phyloP scores from a whole-genome alignment of 352 stramenopile genomes.

The Phytophthora aleatoria region DNA sequence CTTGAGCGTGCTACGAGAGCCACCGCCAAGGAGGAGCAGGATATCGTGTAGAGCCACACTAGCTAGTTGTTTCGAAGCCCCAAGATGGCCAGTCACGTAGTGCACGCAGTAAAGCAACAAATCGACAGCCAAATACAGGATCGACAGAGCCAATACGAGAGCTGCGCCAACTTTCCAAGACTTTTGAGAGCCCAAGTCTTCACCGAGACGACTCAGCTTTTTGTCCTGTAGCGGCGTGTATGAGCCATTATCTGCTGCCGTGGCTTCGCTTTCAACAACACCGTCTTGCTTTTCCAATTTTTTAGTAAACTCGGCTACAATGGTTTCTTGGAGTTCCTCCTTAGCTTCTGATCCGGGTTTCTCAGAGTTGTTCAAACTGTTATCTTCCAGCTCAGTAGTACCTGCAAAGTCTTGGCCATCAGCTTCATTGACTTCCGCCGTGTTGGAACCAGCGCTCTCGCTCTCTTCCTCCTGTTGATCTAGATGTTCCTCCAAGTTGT shows the following conservation, averaged over 20 bases:
- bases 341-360: too few relatives aligned
- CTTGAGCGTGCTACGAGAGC: conserved; percentile 6
- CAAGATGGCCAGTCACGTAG: conserved; percentile 1
- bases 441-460: neutral
- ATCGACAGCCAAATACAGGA: conserved; percentile 33
- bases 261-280: neutral
- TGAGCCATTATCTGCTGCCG: neutral
- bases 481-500: neutral
- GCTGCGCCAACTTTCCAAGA: conserved; percentile 26
- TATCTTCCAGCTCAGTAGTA: neutral
- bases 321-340: neutral
- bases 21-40: conserved; percentile 7
- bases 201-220: neutral
- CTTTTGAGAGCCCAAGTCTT: conserved; percentile 1
- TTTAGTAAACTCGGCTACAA: neutral
- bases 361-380: neutral
- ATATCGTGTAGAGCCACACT: conserved; percentile 11
- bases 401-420: neutral
- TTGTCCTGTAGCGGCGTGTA: neutral
- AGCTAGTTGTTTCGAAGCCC: conserved; percentile 9
- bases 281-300: neutral
- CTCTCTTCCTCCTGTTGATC: neutral
- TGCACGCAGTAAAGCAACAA: conserved; percentile 18
- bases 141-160: conserved; percentile 32
- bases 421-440: neutral